Evolutionary conservation across 2,329 filamentous ascomycete species (phyloP).

Genomic region (Penicillium sp.): DNA sequence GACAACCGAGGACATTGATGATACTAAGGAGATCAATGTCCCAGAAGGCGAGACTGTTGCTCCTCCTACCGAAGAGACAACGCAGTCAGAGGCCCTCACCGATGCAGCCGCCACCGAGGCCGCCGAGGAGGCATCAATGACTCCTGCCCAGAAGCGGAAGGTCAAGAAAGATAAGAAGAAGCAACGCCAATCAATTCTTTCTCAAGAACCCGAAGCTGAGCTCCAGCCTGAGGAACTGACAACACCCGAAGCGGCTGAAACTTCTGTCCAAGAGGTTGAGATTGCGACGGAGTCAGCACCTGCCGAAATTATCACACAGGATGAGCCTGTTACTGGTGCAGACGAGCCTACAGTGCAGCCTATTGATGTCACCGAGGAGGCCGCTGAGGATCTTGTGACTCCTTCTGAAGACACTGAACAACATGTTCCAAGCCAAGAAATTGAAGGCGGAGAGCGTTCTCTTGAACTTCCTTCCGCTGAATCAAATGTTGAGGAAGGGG

Average conservation of each 20-base stretch:
- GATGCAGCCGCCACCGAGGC: neutral
- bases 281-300: neutral
- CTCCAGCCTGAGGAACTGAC: neutral
- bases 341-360: neutral
- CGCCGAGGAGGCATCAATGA: neutral
- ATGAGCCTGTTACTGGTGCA: neutral
- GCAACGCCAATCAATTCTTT: slow-evolving; percentile 22
- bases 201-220: slow-evolving; percentile 8
- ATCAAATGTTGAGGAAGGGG: neutral
- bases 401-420: neutral
- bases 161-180: slow-evolving; percentile 34
- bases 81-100: neutral
- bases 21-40: neutral
- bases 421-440: neutral
- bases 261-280: neutral
- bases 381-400: neutral
- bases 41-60: neutral
- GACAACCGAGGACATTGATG: neutral
- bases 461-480: neutral
- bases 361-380: neutral
- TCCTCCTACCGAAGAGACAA: neutral
- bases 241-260: neutral
- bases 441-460: neutral
- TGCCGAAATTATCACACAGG: neutral
- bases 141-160: slow-evolving; percentile 9